Conservation (phyloP, 2,329 filamentous ascomycete species). For the Pyrenophora tritici-repentis region DNA sequence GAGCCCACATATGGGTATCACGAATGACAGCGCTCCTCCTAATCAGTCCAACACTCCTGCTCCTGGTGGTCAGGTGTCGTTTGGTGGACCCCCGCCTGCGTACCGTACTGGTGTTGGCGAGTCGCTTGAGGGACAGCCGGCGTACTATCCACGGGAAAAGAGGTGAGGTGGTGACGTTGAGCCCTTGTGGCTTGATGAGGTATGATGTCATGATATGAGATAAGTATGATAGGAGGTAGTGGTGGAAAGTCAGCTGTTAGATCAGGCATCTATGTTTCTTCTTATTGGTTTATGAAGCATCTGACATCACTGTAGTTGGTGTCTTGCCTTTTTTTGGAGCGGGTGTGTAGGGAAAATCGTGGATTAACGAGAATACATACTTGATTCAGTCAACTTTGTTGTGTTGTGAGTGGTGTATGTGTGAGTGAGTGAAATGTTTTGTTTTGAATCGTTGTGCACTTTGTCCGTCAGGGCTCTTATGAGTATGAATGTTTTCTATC, state of each 20-base stretch:
- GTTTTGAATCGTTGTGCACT: no score
- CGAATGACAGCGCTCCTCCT: slow-evolving; percentile 37
- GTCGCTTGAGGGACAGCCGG: slow-evolving; percentile 42
- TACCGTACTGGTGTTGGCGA: slow-evolving; percentile 45
- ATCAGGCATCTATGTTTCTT: no score
- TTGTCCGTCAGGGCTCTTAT: no score
- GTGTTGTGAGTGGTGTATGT: no score
- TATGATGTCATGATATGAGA: slow-evolving; percentile 25
- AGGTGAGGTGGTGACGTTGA: slow-evolving; percentile 16
- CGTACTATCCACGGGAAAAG: slow-evolving; percentile 44
- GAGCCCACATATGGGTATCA: slow-evolving; percentile 33
- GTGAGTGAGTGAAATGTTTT: no score
- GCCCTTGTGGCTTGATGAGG: slow-evolving; percentile 18
- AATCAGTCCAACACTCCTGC: slow-evolving; percentile 27
- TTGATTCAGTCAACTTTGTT: no score
- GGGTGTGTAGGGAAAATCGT: no score
- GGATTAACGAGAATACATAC: no score
- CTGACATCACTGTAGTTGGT: no score
- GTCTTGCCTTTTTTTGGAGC: no score
- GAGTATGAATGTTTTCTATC: no score
- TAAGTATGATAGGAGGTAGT: not conserved
- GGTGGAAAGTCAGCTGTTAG: not conserved
- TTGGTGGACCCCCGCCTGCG: slow-evolving; percentile 43
- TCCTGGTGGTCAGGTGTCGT: slow-evolving; percentile 40
- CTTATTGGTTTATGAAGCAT: no score